phyloP scores from a whole-genome alignment of 768 basidiomycete species.

The Aureoboletus auriporus region DNA sequence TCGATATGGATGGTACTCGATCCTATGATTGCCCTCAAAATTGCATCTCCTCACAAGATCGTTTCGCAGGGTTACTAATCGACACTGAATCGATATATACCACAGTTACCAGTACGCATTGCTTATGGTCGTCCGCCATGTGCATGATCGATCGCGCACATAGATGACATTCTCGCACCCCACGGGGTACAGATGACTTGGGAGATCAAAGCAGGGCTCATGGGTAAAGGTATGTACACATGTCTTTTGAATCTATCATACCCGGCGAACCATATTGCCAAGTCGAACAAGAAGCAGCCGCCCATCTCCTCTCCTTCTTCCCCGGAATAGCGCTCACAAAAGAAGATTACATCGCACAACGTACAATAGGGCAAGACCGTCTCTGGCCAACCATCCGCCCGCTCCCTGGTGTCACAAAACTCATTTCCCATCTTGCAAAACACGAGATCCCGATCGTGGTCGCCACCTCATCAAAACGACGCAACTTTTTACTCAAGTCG shows the following conservation, averaged over 20 bases:
- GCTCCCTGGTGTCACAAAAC: slow-evolving; percentile 68
- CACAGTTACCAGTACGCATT: slow-evolving; percentile 64
- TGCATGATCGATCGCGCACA: slow-evolving; percentile 1
- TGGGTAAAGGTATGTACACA: slow-evolving; percentile 67
- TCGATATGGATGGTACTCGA: slow-evolving; percentile 65
- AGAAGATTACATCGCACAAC: slow-evolving; percentile 55
- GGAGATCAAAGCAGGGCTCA: slow-evolving; percentile 85
- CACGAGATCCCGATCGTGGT: slow-evolving; percentile 75
- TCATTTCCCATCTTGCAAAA: slow-evolving; percentile 66
- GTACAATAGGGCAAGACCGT: slow-evolving; percentile 54
- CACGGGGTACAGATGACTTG: slow-evolving; percentile 80
- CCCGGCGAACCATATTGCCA: not conserved
- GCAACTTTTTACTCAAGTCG: slow-evolving; percentile 68
- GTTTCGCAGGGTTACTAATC: slow-evolving; percentile 58
- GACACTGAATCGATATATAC: slow-evolving; percentile 78
- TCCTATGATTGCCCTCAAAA: not conserved
- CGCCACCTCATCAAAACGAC: slow-evolving; percentile 69
- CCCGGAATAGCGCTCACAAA: slow-evolving; percentile 64
- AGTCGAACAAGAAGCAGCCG: slow-evolving; percentile 64
- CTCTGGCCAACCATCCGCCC: slow-evolving; percentile 67
- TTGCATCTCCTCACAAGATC: not conserved
- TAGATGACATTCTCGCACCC: slow-evolving; percentile 67
- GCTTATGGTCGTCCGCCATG: not conserved
- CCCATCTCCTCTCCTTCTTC: slow-evolving; percentile 73
- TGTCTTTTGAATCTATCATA: not conserved